phyloP scores from a whole-genome alignment of 2,329 filamentous ascomycete genomes.

The Catunica adiposa region DNA sequence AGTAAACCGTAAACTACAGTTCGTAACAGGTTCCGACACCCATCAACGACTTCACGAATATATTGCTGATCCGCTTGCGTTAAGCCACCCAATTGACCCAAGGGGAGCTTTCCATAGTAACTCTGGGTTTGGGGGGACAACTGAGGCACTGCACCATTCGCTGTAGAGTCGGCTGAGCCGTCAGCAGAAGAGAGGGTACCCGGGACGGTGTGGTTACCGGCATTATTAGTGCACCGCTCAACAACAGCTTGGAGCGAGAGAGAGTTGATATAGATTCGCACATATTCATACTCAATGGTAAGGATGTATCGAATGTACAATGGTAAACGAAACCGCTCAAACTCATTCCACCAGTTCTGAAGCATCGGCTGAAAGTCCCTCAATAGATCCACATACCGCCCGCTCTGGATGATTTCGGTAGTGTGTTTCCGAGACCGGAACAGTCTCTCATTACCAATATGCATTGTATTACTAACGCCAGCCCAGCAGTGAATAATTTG shows the following conservation, averaged over 20 bases:
- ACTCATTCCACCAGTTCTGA: constrained; percentile 61
- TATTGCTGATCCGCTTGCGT: constrained; percentile 53
- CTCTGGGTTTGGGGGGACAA: constrained; percentile 48
- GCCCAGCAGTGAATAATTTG: constrained; percentile 80
- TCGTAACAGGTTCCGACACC: constrained; percentile 57
- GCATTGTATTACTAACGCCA: constrained; percentile 82
- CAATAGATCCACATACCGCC: constrained; percentile 65
- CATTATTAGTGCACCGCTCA: constrained; percentile 72
- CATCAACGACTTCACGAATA: constrained; percentile 60
- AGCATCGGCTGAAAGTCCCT: constrained; percentile 68
- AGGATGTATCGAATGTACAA: constrained; percentile 58
- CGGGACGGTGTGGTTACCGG: constrained; percentile 27
- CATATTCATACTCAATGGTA: constrained; percentile 89
- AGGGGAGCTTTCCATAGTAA: constrained; percentile 46
- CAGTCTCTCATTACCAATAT: constrained; percentile 71
- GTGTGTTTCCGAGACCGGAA: constrained; percentile 81
- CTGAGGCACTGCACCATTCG: constrained; percentile 19
- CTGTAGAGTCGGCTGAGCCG: constrained; percentile 22
- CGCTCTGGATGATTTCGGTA: constrained; percentile 72
- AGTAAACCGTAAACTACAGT: constrained; percentile 63
- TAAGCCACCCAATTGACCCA: constrained; percentile 47
- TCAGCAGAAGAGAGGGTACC: constrained; percentile 17
- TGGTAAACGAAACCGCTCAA: constrained; percentile 58
- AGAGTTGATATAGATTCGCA: constrained; percentile 86
- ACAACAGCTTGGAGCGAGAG: constrained; percentile 88